Evolutionary conservation across 2,329 filamentous ascomycete species (phyloP), one percentile per base, ranked within the genome.

Genomic region (Didymella arachidicola): DNA sequence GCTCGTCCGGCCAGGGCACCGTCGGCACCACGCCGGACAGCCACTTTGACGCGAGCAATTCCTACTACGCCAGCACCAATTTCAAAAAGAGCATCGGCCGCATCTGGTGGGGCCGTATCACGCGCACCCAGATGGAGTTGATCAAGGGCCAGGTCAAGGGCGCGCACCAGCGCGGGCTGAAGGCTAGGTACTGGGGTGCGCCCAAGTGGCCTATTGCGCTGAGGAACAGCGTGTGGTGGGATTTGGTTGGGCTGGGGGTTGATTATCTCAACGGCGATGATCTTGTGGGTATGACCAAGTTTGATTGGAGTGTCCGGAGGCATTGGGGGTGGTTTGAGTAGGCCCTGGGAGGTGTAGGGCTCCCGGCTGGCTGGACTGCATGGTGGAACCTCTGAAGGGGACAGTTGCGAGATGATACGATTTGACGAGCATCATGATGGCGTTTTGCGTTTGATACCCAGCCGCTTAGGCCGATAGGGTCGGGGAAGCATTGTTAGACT

Each of bases 21-120:
- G 77, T 80, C 49, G 79, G 79, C 49, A 77, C 78, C 41, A 66
- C 74, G 1, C 66, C 68, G 2, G 60, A 71, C 3, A 76, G 78
- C 30, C 68, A 67, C 2, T 75, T 79, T 27, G 77, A 79, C 62
- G 72, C 73, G 0, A 76, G 77, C 18, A 91, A 89, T 72, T 89
- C 86, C 3, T 88, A 86, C 75, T 91, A 90, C 72, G 86, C 88
- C 18, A 88, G 84, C 46, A 81, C 83, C 3, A 82, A 84, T 16
- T 88, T 91, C 68, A 76, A 73, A 18, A 68, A 73, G 3, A 72
- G 82, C 1, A 79, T 91, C 14, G 89, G 87, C 2, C 74, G 71
- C 49, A 76, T 80, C 44, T 81, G 73, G 79, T 80, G 72, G 68
- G 82, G 81, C 4, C 77, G 75, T 2, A 71, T 90, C 1, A 81